Conservation (phyloP, 768 basidiomycete genomes). For the Tylopilus rubrobrunneus region DNA sequence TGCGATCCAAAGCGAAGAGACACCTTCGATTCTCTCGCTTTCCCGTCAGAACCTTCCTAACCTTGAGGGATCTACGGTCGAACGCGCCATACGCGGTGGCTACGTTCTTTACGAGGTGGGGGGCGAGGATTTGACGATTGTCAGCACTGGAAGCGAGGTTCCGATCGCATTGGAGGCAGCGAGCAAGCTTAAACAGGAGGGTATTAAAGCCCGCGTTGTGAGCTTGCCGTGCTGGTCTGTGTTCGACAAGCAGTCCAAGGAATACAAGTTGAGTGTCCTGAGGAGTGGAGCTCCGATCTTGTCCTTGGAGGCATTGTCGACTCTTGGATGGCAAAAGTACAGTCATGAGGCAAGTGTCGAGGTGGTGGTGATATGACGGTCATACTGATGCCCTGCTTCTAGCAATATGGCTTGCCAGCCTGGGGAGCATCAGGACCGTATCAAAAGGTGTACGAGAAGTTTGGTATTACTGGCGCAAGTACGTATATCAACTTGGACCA, state of each 20-base stretch:
- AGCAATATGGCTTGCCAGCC: constrained; percentile 67
- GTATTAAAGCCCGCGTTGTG: constrained; percentile 78
- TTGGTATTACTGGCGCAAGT: constrained; percentile 78
- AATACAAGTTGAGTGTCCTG: constrained; percentile 80
- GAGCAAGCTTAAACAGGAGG: constrained; percentile 68
- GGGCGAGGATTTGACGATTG: constrained; percentile 80
- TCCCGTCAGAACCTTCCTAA: constrained; percentile 93
- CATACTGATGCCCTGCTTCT: constrained; percentile 3
- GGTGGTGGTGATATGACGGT: background rate
- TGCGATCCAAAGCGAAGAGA: constrained; percentile 68
- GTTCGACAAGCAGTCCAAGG: constrained; percentile 76
- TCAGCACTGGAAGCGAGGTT: constrained; percentile 88
- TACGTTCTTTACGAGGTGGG: constrained; percentile 84
- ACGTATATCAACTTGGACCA: constrained; percentile 26
- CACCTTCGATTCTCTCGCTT: constrained; percentile 79
- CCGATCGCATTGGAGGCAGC: constrained; percentile 85
- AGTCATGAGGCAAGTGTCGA: constrained; percentile 63
- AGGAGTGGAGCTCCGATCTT: constrained; percentile 87
- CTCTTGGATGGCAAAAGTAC: constrained; percentile 85
- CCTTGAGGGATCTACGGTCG: constrained; percentile 82
- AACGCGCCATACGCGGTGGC: constrained; percentile 78
- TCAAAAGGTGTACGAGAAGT: constrained; percentile 87
- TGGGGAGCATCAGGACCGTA: constrained; percentile 94
- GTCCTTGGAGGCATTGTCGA: constrained; percentile 81
- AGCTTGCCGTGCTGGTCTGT: constrained; percentile 88